Percentiles rank a stretch among this genome's conserved stretches.
Evolutionary conservation across 1,284 basidiomycete species (phyloP).

Genomic region (Cryptococcus sp.): DNA sequence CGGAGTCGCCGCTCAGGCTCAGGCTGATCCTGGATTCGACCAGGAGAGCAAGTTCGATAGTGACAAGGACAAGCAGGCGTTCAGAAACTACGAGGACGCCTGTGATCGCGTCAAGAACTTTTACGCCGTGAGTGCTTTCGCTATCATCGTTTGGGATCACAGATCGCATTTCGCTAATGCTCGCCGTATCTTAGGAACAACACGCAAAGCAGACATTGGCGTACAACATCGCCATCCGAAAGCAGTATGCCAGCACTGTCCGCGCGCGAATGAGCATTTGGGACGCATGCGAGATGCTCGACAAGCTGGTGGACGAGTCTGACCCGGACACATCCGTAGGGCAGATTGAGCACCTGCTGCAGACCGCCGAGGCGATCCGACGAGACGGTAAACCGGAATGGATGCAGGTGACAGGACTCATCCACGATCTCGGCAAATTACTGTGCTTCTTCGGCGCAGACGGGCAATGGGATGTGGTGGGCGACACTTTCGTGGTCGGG

Average conservation of each 20-base stretch:
- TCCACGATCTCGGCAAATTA: slow-evolving; percentile 86
- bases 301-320: slow-evolving; percentile 84
- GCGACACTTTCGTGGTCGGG: slow-evolving; percentile 84
- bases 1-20: neutral
- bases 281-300: slow-evolving; percentile 88
- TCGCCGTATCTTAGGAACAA: slow-evolving; percentile 62
- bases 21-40: slow-evolving; percentile 56
- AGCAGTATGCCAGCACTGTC: slow-evolving; percentile 33
- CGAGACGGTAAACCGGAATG: slow-evolving; percentile 75
- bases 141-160: neutral
- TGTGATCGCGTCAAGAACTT: slow-evolving; percentile 84
- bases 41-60: slow-evolving; percentile 67
- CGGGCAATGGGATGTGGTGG: slow-evolving; percentile 91
- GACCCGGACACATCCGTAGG: slow-evolving; percentile 61
- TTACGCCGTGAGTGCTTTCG: slow-evolving; percentile 56
- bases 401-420: slow-evolving; percentile 78
- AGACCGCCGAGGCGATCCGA: slow-evolving; percentile 88
- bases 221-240: slow-evolving; percentile 72
- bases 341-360: slow-evolving; percentile 87
- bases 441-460: slow-evolving; percentile 71
- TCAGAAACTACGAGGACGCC: slow-evolving; percentile 60
- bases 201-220: slow-evolving; percentile 86
- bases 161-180: neutral
- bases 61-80: slow-evolving; percentile 70
- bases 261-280: slow-evolving; percentile 61